Evolutionary conservation across 2,329 filamentous ascomycete species (phyloP).

Genomic region (Bipolaris gigantea): DNA sequence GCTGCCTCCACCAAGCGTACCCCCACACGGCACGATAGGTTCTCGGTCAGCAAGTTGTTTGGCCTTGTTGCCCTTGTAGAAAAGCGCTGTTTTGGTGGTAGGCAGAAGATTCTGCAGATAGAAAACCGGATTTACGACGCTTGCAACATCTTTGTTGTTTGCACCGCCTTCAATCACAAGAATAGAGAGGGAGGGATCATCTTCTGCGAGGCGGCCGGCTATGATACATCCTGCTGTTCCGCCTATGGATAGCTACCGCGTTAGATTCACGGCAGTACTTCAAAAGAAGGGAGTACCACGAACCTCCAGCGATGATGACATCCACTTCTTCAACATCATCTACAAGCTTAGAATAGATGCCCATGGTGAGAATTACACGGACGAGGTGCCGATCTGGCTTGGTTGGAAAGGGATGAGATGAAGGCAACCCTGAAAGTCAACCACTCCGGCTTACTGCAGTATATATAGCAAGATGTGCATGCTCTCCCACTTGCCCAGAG

Average conservation of each 20-base stretch:
- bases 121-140: slow-evolving; percentile 56
- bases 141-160: slow-evolving; percentile 56
- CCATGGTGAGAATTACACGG: slow-evolving; percentile 15
- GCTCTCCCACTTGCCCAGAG: background rate
- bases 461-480: slow-evolving; percentile 1
- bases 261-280: background rate
- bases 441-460: background rate
- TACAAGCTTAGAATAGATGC: slow-evolving; percentile 42
- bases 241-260: slow-evolving; percentile 7
- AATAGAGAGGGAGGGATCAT: slow-evolving; percentile 27
- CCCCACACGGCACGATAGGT: slow-evolving; percentile 49
- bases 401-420: background rate
- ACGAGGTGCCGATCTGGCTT: background rate
- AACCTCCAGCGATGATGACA: slow-evolving; percentile 56
- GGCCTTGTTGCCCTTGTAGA: slow-evolving; percentile 55
- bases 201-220: slow-evolving; percentile 50
- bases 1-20: slow-evolving; percentile 63
- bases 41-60: slow-evolving; percentile 52
- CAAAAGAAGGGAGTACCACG: background rate
- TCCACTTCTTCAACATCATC: slow-evolving; percentile 52
- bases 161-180: slow-evolving; percentile 58
- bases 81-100: slow-evolving; percentile 54
- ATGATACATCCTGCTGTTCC: slow-evolving; percentile 51
- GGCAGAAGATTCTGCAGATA: slow-evolving; percentile 55
- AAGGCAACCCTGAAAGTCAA: background rate